Evolutionary conservation across 352 stramenopile genomes (phyloP).

Genomic region (Pythium vanterpoolii): DNA sequence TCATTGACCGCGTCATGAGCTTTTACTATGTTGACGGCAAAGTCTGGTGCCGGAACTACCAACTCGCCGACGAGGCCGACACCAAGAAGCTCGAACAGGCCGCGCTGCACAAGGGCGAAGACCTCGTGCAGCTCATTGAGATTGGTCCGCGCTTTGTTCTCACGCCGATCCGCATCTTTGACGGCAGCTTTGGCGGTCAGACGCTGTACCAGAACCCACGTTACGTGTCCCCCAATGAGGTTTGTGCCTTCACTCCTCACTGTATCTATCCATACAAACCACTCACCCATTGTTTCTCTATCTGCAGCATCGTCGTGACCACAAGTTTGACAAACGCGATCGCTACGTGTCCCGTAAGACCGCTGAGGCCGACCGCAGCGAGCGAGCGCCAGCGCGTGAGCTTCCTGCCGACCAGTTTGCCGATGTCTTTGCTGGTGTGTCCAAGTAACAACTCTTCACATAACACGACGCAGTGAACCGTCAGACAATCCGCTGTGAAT

Average conservation of each 20-base stretch:
- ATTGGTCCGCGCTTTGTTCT: slow-evolving; percentile 99
- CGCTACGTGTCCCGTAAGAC: slow-evolving; percentile 91
- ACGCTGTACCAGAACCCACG: slow-evolving; percentile 98
- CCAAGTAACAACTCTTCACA: slow-evolving; percentile 18
- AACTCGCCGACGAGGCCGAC: slow-evolving; percentile 81
- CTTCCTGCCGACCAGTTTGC: slow-evolving; percentile 82
- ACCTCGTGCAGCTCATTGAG: slow-evolving; percentile 96
- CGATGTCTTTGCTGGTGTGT: slow-evolving; percentile 70
- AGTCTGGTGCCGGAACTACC: slow-evolving; percentile 99
- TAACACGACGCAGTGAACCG: not conserved
- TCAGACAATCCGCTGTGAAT: not conserved
- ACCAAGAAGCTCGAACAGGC: slow-evolving; percentile 91
- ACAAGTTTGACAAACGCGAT: slow-evolving; percentile 92
- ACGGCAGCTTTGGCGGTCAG: slow-evolving; percentile 97
- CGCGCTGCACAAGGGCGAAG: slow-evolving; percentile 79
- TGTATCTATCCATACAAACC: not conserved
- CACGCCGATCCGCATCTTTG: slow-evolving; percentile 98
- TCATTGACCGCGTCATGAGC: slow-evolving; percentile 98
- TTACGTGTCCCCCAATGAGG: slow-evolving; percentile 97
- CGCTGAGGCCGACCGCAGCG: slow-evolving; percentile 76
- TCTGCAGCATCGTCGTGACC: slow-evolving; percentile 54
- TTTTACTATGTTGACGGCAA: slow-evolving; percentile 94
- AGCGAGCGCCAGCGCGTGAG: slow-evolving; percentile 59
- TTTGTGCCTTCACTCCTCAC: slow-evolving; percentile 29
- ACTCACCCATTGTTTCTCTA: not conserved